Evolutionary conservation across 768 basidiomycete species (phyloP).

Genomic region (Termitomyces sp.): DNA sequence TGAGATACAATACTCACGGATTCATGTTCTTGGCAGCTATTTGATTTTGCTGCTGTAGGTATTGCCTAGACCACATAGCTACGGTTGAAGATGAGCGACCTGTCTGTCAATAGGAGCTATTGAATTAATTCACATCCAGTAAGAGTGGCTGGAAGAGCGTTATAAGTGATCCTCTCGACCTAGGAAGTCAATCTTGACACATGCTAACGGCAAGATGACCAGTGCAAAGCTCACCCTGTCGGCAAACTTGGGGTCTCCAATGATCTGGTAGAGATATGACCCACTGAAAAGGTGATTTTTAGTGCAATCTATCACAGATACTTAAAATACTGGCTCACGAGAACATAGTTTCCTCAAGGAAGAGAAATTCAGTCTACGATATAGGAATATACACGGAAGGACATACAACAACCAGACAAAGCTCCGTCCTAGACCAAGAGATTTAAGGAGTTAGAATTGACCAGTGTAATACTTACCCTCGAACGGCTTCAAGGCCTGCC

Average conservation of each 20-base stretch:
- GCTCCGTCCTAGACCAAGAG: constrained; percentile 37
- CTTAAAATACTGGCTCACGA: constrained; percentile 32
- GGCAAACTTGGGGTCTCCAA: constrained; percentile 35
- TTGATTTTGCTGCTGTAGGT: constrained; percentile 58
- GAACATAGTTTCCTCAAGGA: constrained; percentile 53
- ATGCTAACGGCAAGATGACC: neutral
- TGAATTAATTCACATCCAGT: constrained; percentile 35
- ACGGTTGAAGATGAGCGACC: neutral
- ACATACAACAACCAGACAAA: constrained; percentile 51
- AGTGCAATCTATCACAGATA: neutral
- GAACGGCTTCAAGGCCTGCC: constrained; percentile 48
- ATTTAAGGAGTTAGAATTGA: neutral
- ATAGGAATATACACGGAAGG: neutral
- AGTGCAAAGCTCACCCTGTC: constrained; percentile 14
- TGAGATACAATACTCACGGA: constrained; percentile 26
- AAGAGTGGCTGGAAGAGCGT: constrained; percentile 43
- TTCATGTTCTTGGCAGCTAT: constrained; percentile 54
- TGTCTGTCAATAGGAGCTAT: constrained; percentile 14
- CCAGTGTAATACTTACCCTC: constrained; percentile 34
- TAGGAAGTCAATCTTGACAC: neutral
- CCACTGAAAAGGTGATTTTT: constrained; percentile 29
- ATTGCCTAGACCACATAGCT: constrained; percentile 61
- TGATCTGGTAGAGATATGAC: constrained; percentile 53
- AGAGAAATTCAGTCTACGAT: neutral
- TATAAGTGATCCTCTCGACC: constrained; percentile 47